Base-by-base conservation (phyloP, 371 early-diverging fungal species). In the Umbelopsis sp. region DNA sequence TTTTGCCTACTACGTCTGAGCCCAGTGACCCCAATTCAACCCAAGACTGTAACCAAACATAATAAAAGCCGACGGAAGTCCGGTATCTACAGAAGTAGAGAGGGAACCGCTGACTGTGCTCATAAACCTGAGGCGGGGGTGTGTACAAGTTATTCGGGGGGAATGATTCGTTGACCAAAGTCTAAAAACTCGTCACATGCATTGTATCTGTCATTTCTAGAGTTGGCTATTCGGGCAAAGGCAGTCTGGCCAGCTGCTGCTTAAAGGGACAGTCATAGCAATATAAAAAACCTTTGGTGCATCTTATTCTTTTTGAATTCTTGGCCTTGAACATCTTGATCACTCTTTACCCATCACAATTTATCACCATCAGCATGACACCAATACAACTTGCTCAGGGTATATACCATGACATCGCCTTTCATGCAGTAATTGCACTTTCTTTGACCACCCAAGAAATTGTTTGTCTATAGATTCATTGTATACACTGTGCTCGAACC, bases 171-270 rank as follows among this genome's bases (percentile, higher is more conserved):
- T 57, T 8, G 1, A 48, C 48, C 41, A 41, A 12, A 48, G 16
- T 16, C 16, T 14, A 45, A 57, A 35, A 18, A 4, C 57, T 57
- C 29, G 57, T 57, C 57, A 57, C 57, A 57, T 57, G 57, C 57
- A 57, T 14, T 18, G 29, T 35, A 57, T 25, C 57, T 57, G 57
- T 57, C 57, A 57, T 57, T 57, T 29, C 41, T 41, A 41, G 12
- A 41, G 41, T 41, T 41, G 41, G 41, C 41, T 41, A 41, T 41
- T 41, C 41, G 12, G 41, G 41, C 41, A 41, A 41, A 41, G 41
- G 7, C 41, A 41, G 12, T 41, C 12, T 41, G 7, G 41, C 41
- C 41, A 41, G 41, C 41, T 12, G 41, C 12, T 41, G 41, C 41
- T 7, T 41, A 41, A 7, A 41, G 10, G 29, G 29, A 41, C 41